Evolutionary conservation across 2,329 filamentous ascomycete genomes (phyloP).

Genomic region (Penicillium sp.): DNA sequence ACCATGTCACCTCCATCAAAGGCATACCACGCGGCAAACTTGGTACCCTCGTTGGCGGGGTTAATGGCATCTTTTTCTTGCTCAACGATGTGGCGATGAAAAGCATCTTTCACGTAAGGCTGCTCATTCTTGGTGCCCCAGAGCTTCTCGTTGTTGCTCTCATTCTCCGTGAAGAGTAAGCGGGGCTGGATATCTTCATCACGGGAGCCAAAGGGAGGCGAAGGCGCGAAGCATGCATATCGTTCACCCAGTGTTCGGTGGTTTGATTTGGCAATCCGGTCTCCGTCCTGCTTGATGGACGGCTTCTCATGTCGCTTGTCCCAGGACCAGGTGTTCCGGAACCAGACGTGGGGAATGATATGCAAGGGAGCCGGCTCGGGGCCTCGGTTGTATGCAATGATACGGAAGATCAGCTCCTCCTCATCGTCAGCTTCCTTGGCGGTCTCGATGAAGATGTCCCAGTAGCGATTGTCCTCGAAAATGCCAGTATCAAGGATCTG

Average conservation of each 20-base stretch:
- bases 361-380: slow-evolving; percentile 85
- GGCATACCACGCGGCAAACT: slow-evolving; percentile 83
- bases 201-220: slow-evolving; percentile 72
- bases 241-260: slow-evolving; percentile 77
- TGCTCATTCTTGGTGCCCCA: slow-evolving; percentile 74
- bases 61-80: slow-evolving; percentile 77
- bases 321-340: slow-evolving; percentile 97
- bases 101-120: slow-evolving; percentile 89
- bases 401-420: slow-evolving; percentile 86
- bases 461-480: slow-evolving; percentile 87
- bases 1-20: slow-evolving; percentile 90
- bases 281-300: slow-evolving; percentile 60
- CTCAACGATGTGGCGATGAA: slow-evolving; percentile 81
- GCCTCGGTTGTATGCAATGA: slow-evolving; percentile 93
- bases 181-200: slow-evolving; percentile 79
- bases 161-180: slow-evolving; percentile 90
- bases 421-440: slow-evolving; percentile 90
- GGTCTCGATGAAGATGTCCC: slow-evolving; percentile 95
- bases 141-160: slow-evolving; percentile 75
- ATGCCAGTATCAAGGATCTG: slow-evolving; percentile 83
- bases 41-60: slow-evolving; percentile 73
- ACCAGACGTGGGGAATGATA: slow-evolving; percentile 93
- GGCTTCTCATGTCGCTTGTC: slow-evolving; percentile 79
- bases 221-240: slow-evolving; percentile 80
- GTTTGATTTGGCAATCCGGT: slow-evolving; percentile 67